Percentiles rank a stretch among this genome's conserved stretches.
Conservation (phyloP, 2,329 filamentous ascomycete species). For the Phoma sp. region DNA sequence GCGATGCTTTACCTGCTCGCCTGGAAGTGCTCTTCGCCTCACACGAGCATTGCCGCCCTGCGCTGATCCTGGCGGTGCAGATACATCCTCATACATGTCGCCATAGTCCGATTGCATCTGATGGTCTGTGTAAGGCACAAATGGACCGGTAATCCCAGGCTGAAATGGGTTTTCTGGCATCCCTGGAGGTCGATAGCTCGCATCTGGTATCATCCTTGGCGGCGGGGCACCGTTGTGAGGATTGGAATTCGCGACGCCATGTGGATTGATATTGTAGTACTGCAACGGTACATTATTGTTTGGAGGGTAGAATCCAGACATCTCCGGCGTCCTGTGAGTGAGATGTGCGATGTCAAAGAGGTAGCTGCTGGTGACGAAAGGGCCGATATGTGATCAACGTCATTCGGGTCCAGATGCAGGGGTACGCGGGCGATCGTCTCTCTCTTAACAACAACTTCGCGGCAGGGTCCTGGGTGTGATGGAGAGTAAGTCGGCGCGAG, state of each 20-base stretch:
- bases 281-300: slow-evolving; percentile 43
- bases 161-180: slow-evolving; percentile 42
- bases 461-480: slow-evolving; percentile 37
- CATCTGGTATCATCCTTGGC: slow-evolving; percentile 38
- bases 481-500: slow-evolving; percentile 24
- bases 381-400: slow-evolving; percentile 44
- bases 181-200: slow-evolving; percentile 31
- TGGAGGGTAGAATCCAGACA: slow-evolving; percentile 48
- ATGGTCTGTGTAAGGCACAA: slow-evolving; percentile 41
- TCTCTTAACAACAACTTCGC: slow-evolving; percentile 37
- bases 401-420: slow-evolving; percentile 45
- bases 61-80: slow-evolving; percentile 33
- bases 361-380: slow-evolving; percentile 34
- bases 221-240: slow-evolving; percentile 25
- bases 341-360: slow-evolving; percentile 26
- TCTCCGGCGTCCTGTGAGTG: slow-evolving; percentile 27
- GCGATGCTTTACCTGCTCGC: slow-evolving; percentile 86
- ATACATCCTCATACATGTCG: slow-evolving; percentile 45
- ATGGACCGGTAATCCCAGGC: slow-evolving; percentile 34
- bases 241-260: slow-evolving; percentile 30
- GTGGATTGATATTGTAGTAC: slow-evolving; percentile 45
- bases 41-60: slow-evolving; percentile 37
- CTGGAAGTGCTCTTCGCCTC: slow-evolving; percentile 40
- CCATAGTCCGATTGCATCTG: slow-evolving; percentile 41
- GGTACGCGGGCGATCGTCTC: slow-evolving; percentile 43